Evolutionary conservation across 352 stramenopile species (phyloP), one percentile per base, ranked within the genome.

Genomic region (Poterioochromonas sp.): DNA sequence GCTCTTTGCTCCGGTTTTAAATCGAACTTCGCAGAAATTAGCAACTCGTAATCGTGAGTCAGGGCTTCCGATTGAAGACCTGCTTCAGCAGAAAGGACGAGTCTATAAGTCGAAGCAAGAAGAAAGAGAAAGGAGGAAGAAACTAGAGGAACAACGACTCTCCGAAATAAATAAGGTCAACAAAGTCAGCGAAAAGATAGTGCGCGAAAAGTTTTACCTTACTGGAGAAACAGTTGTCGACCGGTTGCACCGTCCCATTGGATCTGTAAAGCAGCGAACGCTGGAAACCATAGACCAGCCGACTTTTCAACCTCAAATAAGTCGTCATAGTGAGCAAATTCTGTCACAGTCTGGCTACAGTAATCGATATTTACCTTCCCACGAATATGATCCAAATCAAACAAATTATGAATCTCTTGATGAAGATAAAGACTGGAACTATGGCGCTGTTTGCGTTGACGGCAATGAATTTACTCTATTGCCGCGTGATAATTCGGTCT

Each of bases 291-390:
- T 71, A 5, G 62, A 71, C 2, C 62, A 71, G 40, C 62, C 62
- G 34, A 35, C 62, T n/a, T 71, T 71, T 32, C 15, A 71, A 71
- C 62, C 62, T 22, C 12, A 8, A 32, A 71, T 71, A 8, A 34
- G 11, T 29, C 3, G 26, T n/a, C 11, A 43, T 5, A 71, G 62
- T 32, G 11, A 32, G 15, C 5, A 71, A 49, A 44, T 71, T 26
- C 5, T 47, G 3, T 18, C 62, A n/a, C 40, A 18, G 8, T 71
- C 62, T 43, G 58, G 47, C 47, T 58, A 58, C 26, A 15, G 47
- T 26, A 15, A 58, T 26, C 26, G 15, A 26, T 58, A 58, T 26
- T 58, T 58, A 15, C 47, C 15, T 20, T 51, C 43, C 18, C 5
- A 51, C 5, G 5, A 20, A 51, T 51, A 51, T 51, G 43, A 51